These are phyloP conservation scores for Lagenidium giganteum DNA, from an alignment of 352 stramenopile genomes.

Conservation along the genomic window DNA sequence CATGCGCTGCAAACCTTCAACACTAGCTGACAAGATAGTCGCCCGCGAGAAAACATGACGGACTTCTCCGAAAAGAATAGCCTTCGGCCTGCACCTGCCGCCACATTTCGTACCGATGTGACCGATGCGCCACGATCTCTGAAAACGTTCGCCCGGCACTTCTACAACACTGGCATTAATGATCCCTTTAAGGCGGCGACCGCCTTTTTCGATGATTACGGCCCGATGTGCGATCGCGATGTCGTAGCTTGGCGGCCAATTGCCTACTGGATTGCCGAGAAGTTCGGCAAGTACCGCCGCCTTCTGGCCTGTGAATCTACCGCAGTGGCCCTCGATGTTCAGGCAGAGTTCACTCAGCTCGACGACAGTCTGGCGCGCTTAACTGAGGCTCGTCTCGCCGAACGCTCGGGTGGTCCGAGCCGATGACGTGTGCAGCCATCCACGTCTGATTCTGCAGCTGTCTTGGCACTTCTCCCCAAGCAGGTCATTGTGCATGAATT, in stretches of 20 bases:
- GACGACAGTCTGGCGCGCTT: background rate
- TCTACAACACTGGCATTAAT: background rate
- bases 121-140: background rate
- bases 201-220: background rate
- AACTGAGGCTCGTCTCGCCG: background rate
- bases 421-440: background rate
- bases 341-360: background rate
- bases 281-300: slow-evolving; percentile 2
- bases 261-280: background rate
- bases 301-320: background rate
- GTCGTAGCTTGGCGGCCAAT: background rate
- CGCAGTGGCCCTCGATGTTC: background rate
- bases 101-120: background rate
- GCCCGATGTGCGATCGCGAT: background rate
- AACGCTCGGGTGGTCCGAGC: background rate
- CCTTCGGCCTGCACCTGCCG: background rate
- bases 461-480: background rate
- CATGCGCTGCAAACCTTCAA: background rate
- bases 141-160: slow-evolving; percentile 1
- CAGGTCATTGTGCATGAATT: slow-evolving; percentile 2
- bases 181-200: background rate
- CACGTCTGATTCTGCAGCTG: background rate
- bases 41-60: background rate
- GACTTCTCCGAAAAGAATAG: slow-evolving; percentile 3
- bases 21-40: background rate